Conservation (phyloP, 768 basidiomycete genomes). For the Boletus pseudopeckii region DNA sequence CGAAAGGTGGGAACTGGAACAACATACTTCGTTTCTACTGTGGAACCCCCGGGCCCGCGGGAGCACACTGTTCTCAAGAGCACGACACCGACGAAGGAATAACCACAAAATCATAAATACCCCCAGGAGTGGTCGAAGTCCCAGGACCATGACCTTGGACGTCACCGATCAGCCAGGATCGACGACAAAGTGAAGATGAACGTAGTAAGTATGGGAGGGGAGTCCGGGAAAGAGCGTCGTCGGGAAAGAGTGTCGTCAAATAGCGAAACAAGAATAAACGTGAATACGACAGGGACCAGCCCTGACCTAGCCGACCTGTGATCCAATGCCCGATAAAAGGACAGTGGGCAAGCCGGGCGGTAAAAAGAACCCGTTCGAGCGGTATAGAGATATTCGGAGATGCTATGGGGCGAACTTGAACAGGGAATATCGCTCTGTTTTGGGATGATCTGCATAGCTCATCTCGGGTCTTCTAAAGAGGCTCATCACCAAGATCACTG, state of each 20-base stretch:
- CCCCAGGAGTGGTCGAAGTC: conserved; percentile 2
- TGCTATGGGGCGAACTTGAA: neutral
- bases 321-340: neutral
- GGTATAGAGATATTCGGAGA: neutral
- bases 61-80: neutral
- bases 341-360: neutral
- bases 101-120: conserved; percentile 1
- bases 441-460: neutral
- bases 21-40: conserved; percentile 5
- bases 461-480: neutral
- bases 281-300: conserved; percentile 12
- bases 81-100: neutral
- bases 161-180: neutral
- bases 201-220: neutral
- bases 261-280: neutral
- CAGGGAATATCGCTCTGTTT: neutral
- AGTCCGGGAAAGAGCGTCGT: neutral
- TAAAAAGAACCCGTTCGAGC: neutral
- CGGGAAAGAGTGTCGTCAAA: neutral
- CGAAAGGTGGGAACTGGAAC: neutral
- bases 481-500: conserved; percentile 8
- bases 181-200: neutral
- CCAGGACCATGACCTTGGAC: conserved; percentile 10
- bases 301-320: conserved; percentile 5
- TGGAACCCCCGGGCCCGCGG: conserved; percentile 1